These are phyloP conservation scores for Beta vulgaris DNA, from an alignment of 148 eudicot genomes.

Conservation along the genomic window DNA sequence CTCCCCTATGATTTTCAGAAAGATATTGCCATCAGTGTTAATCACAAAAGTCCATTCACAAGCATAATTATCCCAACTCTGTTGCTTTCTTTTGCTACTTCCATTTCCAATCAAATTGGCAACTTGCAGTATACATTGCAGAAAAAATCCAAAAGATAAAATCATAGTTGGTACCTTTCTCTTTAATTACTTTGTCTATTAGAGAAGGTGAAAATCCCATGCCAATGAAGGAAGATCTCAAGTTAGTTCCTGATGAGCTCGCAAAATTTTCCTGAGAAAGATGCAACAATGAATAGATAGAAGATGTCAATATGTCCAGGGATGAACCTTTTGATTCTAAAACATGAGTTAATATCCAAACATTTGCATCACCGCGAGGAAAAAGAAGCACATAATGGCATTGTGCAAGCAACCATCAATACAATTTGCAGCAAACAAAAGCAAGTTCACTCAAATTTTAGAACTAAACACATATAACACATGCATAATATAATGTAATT, in stretches of 20 bases:
- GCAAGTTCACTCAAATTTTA: not conserved
- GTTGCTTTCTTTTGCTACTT: not conserved
- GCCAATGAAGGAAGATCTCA: slow-evolving; percentile 70
- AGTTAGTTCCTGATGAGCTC: slow-evolving; percentile 79
- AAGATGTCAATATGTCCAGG: not conserved
- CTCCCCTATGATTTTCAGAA: slow-evolving; percentile 51
- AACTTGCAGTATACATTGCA: not conserved
- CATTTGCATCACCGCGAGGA: not conserved
- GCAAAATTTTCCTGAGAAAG: slow-evolving; percentile 60
- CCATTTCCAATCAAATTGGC: not conserved
- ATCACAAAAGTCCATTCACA: not conserved
- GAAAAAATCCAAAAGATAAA: not conserved
- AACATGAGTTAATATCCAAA: slow-evolving; percentile 5
- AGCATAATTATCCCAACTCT: not conserved
- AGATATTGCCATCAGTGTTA: slow-evolving; percentile 9
- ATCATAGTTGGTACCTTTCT: slow-evolving; percentile 20
- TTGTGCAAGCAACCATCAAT: not conserved
- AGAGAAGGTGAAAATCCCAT: slow-evolving; percentile 86
- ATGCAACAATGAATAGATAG: not conserved
- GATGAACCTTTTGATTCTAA: not conserved
- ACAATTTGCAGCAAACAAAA: not conserved
- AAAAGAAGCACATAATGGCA: not conserved
- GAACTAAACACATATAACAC: not conserved
- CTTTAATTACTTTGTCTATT: slow-evolving; percentile 56
- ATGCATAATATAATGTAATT: not conserved